A percentile compares a stretch with the other conserved stretches of the same genome.
Evolutionary conservation across 164 flowering plant genomes (phyloP).

Genomic region (Brasenia schreberi): DNA sequence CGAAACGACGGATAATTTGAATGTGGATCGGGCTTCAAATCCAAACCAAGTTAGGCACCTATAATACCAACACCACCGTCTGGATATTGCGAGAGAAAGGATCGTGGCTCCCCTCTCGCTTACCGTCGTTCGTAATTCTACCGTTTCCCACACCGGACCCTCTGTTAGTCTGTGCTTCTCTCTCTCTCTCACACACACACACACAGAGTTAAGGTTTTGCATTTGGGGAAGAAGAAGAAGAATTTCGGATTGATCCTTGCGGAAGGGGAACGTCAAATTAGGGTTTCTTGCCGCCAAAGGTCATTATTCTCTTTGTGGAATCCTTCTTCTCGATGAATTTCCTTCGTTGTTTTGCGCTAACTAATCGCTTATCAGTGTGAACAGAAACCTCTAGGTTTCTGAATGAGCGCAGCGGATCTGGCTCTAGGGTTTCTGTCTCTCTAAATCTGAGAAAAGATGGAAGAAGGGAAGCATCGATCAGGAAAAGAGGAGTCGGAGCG

Average conservation of each 20-base stretch:
- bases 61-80: too few relatives aligned
- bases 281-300: not conserved
- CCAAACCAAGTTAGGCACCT: too few relatives aligned
- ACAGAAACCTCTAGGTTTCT: not conserved
- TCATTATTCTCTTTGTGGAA: too few relatives aligned
- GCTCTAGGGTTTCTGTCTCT: not conserved
- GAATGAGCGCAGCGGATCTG: not conserved
- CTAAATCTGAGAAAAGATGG: constrained; percentile 18
- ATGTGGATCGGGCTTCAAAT: too few relatives aligned
- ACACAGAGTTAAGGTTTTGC: not conserved
- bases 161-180: too few relatives aligned
- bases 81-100: too few relatives aligned
- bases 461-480: constrained; percentile 40
- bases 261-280: not conserved
- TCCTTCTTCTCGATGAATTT: not conserved
- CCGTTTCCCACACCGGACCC: too few relatives aligned
- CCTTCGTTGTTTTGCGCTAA: not conserved
- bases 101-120: too few relatives aligned
- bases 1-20: too few relatives aligned
- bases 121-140: too few relatives aligned
- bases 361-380: not conserved
- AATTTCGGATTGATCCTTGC: too few relatives aligned
- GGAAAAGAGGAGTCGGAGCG: constrained; percentile 33
- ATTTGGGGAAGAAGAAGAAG: not conserved
- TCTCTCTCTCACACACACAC: too few relatives aligned